Base-by-base conservation (phyloP, 176 grass and related monocot species). In the Avena insularis region DNA sequence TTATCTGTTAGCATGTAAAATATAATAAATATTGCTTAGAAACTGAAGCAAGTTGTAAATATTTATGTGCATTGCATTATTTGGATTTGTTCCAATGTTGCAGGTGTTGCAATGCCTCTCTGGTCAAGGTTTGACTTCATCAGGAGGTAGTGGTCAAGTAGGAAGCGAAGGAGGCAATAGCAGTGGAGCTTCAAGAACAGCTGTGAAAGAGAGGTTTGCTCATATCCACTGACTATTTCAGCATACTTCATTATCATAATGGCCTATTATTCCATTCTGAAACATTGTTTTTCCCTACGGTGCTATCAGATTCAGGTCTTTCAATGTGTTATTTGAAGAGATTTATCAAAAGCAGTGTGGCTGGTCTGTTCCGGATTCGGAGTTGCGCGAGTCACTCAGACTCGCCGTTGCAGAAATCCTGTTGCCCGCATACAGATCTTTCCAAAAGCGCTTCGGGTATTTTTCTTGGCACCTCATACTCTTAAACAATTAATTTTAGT, bases 371-470 rank as follows among this genome's bases (percentile, higher is more conserved):
- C 97, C 97, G 78, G 97, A 99, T 85, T 91, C 91, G 19, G 97
- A 99, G 61, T 78, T 99, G 72, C 85, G 94, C 0, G 97, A 99
- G 48, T 99, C 94, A 73, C 64, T 96, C 40, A 87, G 92, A 80
- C 94, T 99, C 46, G 97, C 97, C 1, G 92, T 99, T 75, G 97
- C 97, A 33, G 97, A 94, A 91, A 91, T 98, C 80, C 89, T 98
- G 80, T 86, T 98, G 59, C 97, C 97, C 20, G 94, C 97, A 0
- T 99, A 99, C 80, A 90, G 97, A 85, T 96, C 97, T 40, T 99
- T 94, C 85, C 81, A 96, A 59, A 96, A 94, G 57, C 94, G 94
- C 29, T 99, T 99, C 43, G 97, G 93, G 97, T 99, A 99, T 92
- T 86, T 87, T 63, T 87, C 51, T 75, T 16, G 13, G 0, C n/a